phyloP scores from a whole-genome alignment of 1,139 yeast genomes.

The Tardiomyces digboiensis region DNA sequence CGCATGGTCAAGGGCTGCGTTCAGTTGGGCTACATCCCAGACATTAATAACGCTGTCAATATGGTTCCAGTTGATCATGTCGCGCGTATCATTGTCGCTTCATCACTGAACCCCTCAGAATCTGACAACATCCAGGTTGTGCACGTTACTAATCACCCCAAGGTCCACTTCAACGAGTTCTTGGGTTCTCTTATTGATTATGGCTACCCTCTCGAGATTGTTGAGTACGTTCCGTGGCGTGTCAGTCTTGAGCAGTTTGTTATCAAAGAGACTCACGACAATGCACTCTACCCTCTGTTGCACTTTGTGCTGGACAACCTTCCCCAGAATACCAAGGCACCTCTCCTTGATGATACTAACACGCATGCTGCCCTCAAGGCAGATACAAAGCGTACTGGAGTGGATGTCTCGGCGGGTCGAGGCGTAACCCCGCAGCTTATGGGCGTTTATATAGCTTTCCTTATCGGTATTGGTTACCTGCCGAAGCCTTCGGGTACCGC shows the following conservation, averaged over 20 bases:
- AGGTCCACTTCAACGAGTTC: conserved; percentile 70
- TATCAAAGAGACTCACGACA: conserved; percentile 54
- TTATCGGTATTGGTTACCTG: conserved; percentile 70
- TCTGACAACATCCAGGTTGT: conserved; percentile 52
- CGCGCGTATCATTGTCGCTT: conserved; percentile 80
- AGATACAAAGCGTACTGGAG: conserved; percentile 57
- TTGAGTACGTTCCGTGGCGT: conserved; percentile 76
- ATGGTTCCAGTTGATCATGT: conserved; percentile 99
- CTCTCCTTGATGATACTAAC: conserved; percentile 84
- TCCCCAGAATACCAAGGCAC: conserved; percentile 88
- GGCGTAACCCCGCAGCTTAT: conserved; percentile 62
- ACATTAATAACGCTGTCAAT: conserved; percentile 78
- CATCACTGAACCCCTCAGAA: conserved; percentile 58
- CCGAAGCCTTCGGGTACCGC: conserved; percentile 45
- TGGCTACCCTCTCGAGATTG: conserved; percentile 59
- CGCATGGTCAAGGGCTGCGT: conserved; percentile 93
- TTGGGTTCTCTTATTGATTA: conserved; percentile 52
- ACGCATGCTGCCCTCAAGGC: conserved; percentile 53
- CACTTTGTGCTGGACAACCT: conserved; percentile 91
- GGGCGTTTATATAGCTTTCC: conserved; percentile 72
- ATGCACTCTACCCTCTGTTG: conserved; percentile 80
- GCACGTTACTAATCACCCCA: conserved; percentile 97
- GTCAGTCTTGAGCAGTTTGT: conserved; percentile 66
- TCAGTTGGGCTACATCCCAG: conserved; percentile 80
- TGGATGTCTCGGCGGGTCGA: conserved; percentile 54